Conservation (phyloP, 2,329 filamentous ascomycete species). For the Hypoxylon sp. region DNA sequence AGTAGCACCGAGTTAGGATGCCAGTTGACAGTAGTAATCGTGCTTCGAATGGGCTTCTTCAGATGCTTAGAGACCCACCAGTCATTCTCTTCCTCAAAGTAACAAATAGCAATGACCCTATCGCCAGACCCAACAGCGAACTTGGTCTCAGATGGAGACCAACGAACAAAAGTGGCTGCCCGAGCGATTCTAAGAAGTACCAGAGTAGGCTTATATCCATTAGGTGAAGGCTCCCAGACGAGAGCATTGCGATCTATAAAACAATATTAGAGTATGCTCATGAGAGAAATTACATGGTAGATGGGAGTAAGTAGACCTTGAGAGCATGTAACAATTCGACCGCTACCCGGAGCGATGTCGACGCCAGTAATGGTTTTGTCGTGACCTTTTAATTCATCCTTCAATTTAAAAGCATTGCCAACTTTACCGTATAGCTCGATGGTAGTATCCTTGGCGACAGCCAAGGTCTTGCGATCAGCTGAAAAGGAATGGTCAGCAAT, state of each 20-base stretch:
- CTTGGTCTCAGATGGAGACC: slow-evolving; percentile 96
- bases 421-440: slow-evolving; percentile 88
- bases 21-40: slow-evolving; percentile 95
- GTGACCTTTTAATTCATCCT: slow-evolving; percentile 95
- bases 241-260: slow-evolving; percentile 91
- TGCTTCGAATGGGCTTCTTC: slow-evolving; percentile 98
- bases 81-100: slow-evolving; percentile 99
- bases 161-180: slow-evolving; percentile 95
- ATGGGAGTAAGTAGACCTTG: slow-evolving; percentile 73
- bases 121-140: slow-evolving; percentile 98
- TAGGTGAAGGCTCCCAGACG: slow-evolving; percentile 95
- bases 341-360: slow-evolving; percentile 91
- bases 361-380: slow-evolving; percentile 98
- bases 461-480: slow-evolving; percentile 87
- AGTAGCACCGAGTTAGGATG: slow-evolving; percentile 97
- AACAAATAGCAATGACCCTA: slow-evolving; percentile 95
- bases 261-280: slow-evolving; percentile 34
- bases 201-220: slow-evolving; percentile 95
- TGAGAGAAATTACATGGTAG: slow-evolving; percentile 15
- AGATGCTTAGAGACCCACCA: slow-evolving; percentile 99
- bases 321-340: slow-evolving; percentile 96
- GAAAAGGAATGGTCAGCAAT: slow-evolving; percentile 99
- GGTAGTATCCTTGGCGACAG: slow-evolving; percentile 89
- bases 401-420: slow-evolving; percentile 83
- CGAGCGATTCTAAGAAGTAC: slow-evolving; percentile 97